Base-by-base conservation (phyloP, 495 filamentous ascomycete species). In the Penicillium dipodomyicola region DNA sequence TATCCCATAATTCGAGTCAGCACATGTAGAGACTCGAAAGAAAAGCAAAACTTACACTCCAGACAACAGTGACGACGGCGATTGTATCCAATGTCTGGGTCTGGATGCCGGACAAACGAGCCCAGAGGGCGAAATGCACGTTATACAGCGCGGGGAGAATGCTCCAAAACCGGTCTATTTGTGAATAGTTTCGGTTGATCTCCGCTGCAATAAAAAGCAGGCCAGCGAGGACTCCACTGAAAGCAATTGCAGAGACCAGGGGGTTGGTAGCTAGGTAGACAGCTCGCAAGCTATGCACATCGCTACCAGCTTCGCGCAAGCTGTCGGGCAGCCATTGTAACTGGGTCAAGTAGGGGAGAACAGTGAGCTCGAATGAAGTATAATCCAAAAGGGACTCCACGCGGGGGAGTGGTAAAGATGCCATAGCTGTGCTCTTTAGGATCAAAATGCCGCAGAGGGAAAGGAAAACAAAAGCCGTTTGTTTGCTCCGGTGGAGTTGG, bases 131-230 rank as follows among this genome's bases (percentile, higher is more conserved):
- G 65, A 88, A 97, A 69, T 99, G 92, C n/a, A 82, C 87, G 69
- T 92, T 90, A 74, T 92, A 97, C 45, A 96, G 41, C 8, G 89
- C 85, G 14, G 95, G 95, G 41, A 97, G 71, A 47, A 99, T 75
- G 67, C 88, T 90, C 95, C 95, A 99, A 60, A 85, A 76, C 2
- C 95, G 82, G 69, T 99, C 95, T 10, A 99, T 87, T 71, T 97
- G 93, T 8, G 90, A 96, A 72, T 90, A 96, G 73, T 99, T 97
- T 49, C 83, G 82, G 71, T 90, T 97, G 72, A 92, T 72, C 71
- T 97, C 94, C 27, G 89, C 85, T 3, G 80, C 73, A 29, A 93
- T 56, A 27, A 96, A 77, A 58, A 93, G 87, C 6, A 92, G 54
- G 2, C 78, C 80, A 23, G 86, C 84, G 10, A 93, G 63, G 32